Conservation (phyloP, 805 yeast genomes). For the Candida tibetensis region DNA sequence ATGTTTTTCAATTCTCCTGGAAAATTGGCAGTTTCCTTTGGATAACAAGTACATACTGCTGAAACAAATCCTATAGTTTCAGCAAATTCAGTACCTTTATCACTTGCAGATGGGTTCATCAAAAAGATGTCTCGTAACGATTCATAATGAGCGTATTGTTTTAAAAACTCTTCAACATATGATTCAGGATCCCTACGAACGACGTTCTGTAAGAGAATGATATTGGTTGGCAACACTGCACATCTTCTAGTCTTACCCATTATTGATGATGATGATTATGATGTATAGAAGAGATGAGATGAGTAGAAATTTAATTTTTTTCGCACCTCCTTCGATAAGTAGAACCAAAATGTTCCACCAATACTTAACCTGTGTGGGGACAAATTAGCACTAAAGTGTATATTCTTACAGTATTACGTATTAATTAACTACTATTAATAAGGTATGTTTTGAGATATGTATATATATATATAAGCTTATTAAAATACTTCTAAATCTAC, state of each 20-base stretch:
- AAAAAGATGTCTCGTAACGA: slow-evolving; percentile 85
- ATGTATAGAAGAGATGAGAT: neutral
- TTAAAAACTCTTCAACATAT: slow-evolving; percentile 88
- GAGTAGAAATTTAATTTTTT: neutral
- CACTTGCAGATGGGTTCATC: slow-evolving; percentile 58
- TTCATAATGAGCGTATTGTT: slow-evolving; percentile 90
- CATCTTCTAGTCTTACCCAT: slow-evolving; percentile 92
- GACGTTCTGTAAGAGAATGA: slow-evolving; percentile 85
- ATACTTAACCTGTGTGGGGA: too few species aligned
- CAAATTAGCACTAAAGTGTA: too few species aligned
- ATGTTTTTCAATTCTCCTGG: slow-evolving; percentile 77
- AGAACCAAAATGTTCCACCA: too few species aligned
- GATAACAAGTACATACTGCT: slow-evolving; percentile 88
- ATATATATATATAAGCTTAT: too few species aligned
- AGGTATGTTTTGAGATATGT: too few species aligned
- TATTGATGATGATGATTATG: neutral
- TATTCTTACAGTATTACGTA: too few species aligned
- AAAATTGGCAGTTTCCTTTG: slow-evolving; percentile 79
- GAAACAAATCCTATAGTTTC: slow-evolving; percentile 88
- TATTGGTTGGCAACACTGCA: slow-evolving; percentile 88
- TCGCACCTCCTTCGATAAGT: too few species aligned
- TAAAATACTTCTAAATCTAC: too few species aligned
- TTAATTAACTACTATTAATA: too few species aligned
- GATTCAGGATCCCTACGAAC: slow-evolving; percentile 94
- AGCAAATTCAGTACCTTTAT: slow-evolving; percentile 64